Percentiles rank a stretch among this genome's conserved stretches.
phyloP scores from a whole-genome alignment of 2,329 filamentous ascomycete genomes.

The Colletotrichum liaoningense region DNA sequence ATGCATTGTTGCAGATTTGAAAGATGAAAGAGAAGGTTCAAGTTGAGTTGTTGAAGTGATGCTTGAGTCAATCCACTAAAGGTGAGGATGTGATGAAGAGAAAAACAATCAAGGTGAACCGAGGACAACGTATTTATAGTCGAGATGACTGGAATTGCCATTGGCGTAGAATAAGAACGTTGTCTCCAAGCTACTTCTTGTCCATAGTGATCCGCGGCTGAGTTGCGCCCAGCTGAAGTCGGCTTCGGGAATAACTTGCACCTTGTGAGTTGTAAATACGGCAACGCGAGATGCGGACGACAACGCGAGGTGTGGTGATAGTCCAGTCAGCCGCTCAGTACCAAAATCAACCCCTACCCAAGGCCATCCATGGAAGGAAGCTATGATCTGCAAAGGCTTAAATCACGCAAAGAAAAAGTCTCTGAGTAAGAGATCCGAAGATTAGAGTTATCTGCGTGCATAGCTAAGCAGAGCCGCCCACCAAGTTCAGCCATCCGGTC shows the following conservation, averaged over 20 bases:
- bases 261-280: neutral
- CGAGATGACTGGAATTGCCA: neutral
- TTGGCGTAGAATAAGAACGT: too few relatives aligned
- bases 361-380: neutral
- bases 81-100: constrained; percentile 7
- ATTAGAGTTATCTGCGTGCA: neutral
- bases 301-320: neutral
- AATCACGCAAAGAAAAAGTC: neutral
- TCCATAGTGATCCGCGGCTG: neutral
- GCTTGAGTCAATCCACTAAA: neutral
- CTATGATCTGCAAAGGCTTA: neutral
- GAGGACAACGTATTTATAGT: constrained; percentile 11
- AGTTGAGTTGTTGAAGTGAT: neutral
- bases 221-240: neutral
- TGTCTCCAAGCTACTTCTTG: too few relatives aligned
- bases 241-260: neutral
- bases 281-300: neutral
- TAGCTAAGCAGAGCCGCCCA: constrained; percentile 4
- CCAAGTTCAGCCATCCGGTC: constrained; percentile 10
- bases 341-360: neutral
- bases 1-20: constrained; percentile 5
- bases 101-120: neutral
- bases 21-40: neutral
- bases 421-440: neutral
- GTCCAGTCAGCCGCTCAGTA: neutral